Conservation (phyloP, 1,284 basidiomycete genomes). For the Sparassis latifolia region DNA sequence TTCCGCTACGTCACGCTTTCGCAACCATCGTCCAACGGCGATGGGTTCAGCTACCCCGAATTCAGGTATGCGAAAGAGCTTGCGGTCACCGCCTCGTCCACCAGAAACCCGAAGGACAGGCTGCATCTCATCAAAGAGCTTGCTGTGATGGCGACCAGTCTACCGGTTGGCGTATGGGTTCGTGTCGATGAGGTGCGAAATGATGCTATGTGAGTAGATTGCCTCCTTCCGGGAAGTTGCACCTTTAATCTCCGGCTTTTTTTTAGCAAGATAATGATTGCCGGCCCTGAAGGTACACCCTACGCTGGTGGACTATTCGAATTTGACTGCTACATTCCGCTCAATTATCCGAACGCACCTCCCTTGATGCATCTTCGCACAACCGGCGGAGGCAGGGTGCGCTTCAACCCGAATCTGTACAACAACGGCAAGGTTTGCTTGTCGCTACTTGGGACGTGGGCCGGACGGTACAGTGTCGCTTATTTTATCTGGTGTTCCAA, state of each 20-base stretch:
- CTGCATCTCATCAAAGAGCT: constrained; percentile 49
- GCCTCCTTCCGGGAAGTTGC: neutral
- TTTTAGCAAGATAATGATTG: constrained; percentile 46
- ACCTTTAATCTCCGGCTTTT: neutral
- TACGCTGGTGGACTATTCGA: constrained; percentile 51
- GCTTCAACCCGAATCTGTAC: constrained; percentile 54
- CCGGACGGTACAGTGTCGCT: constrained; percentile 32
- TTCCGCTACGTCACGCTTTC: constrained; percentile 36
- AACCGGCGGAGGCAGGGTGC: constrained; percentile 42
- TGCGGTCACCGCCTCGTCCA: constrained; percentile 29
- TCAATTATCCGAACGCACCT: constrained; percentile 40
- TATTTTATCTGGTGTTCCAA: neutral
- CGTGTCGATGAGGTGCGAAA: constrained; percentile 50
- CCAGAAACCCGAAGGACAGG: constrained; percentile 41
- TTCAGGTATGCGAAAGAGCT: constrained; percentile 34
- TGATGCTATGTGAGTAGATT: constrained; percentile 39
- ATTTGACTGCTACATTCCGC: constrained; percentile 49
- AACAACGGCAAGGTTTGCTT: constrained; percentile 44
- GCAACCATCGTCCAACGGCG: constrained; percentile 12
- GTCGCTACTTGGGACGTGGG: constrained; percentile 48
- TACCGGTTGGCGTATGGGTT: constrained; percentile 49
- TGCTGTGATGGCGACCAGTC: constrained; percentile 44
- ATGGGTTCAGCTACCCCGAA: constrained; percentile 20
- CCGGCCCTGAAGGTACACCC: constrained; percentile 47
- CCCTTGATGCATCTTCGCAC: constrained; percentile 44